Evolutionary conservation across 768 basidiomycete species (phyloP).

Genomic region (Agaricus blazei): DNA sequence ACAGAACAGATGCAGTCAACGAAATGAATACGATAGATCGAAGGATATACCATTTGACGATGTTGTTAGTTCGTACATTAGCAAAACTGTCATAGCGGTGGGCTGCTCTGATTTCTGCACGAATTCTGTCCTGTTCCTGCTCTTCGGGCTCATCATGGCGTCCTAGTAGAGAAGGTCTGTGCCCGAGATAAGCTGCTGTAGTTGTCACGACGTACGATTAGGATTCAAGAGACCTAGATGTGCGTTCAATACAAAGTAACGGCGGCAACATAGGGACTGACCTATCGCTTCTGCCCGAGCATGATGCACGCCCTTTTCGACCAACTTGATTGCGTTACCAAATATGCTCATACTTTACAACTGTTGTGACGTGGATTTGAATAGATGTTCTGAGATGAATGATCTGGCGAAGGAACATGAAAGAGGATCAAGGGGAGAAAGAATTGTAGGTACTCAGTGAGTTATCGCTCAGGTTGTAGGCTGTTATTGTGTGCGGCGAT

Average conservation of each 20-base stretch:
- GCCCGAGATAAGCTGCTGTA: background rate
- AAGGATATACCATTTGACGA: constrained; percentile 68
- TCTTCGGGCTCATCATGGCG: constrained; percentile 79
- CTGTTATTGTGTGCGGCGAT: too few relatives aligned
- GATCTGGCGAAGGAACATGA: constrained; percentile 15
- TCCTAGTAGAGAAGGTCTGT: constrained; percentile 23
- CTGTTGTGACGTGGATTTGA: background rate
- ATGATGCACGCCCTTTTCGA: constrained; percentile 33
- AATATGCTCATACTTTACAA: constrained; percentile 27
- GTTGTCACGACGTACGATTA: constrained; percentile 32
- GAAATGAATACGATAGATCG: background rate
- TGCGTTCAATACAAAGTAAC: background rate
- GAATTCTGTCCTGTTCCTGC: constrained; percentile 61
- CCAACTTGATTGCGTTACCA: constrained; percentile 16
- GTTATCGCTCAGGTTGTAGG: too few relatives aligned
- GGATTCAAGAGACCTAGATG: constrained; percentile 36
- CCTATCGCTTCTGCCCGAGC: constrained; percentile 37
- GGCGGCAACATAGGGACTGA: constrained; percentile 12
- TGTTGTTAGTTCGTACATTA: constrained; percentile 57
- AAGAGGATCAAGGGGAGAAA: constrained; percentile 13
- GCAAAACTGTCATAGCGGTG: constrained; percentile 92
- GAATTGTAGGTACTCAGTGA: too few relatives aligned
- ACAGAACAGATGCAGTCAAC: background rate
- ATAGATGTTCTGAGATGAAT: constrained; percentile 10
- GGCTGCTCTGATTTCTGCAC: constrained; percentile 65